Base-by-base conservation (phyloP, 805 yeast species). In the Sugiyamaella floridensis region DNA sequence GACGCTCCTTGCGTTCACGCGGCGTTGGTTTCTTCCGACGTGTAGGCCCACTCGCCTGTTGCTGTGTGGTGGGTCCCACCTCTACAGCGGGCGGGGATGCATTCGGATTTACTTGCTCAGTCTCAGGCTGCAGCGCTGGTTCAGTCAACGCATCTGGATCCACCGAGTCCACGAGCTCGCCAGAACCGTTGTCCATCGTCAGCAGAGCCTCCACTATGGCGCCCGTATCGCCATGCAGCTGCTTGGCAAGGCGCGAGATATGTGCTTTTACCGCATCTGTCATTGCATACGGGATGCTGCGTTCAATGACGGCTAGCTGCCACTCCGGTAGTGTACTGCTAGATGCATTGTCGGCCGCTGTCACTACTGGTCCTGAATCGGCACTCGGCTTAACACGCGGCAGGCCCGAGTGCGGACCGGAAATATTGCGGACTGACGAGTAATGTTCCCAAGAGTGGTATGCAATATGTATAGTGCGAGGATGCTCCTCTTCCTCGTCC, bases 391-490 rank as follows among this genome's bases (percentile, higher is more conserved):
- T 41, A 1, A 59, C 60, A 26, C 47, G 22, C 15, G 62, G 59
- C n/a, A 55, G 15, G 5, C 75, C 75, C 5, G 54, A 46, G 45
- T 66, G 69, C 2, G 76, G 74, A 1, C 74, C 74, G 14, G 57
- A 60, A n/a, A 62, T 50, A 47, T 69, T 66, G 22, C 76, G 60
- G 3, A 71, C 71, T 11, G 73, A 68, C 11, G 75, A 70, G 51
- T 72, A 72, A 57, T 72, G 76, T 52, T 72, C 76, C 76, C 76
- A 72, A 0, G 68, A 61, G 44, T 72, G 76, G 46, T 72, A 72
- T 3, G 74, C 76, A 41, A 71, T 56, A 49, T 71, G 75, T 1
- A 65, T 48, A 16, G 55, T 45, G 11, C 37, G 34, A 2, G 54
- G 49, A n/a, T 26, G 48, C 40, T 26, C 14, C 40, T 26, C 14